These are phyloP conservation scores for Macroventuria anomochaeta DNA, from an alignment of 2,329 filamentous ascomycete genomes.

Conservation along the genomic window DNA sequence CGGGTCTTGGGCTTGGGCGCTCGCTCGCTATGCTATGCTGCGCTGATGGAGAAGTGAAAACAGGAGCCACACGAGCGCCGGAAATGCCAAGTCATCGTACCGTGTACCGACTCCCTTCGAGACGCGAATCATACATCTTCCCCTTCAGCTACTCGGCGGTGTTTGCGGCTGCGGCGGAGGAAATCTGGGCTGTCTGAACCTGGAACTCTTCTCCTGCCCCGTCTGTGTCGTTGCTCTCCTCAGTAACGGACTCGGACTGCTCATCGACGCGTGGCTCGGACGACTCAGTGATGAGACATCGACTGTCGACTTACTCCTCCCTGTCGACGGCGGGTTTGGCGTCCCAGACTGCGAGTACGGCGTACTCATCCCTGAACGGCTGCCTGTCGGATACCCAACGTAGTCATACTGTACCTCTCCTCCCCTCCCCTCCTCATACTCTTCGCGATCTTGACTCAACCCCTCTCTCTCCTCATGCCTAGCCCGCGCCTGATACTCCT, in stretches of 20 bases:
- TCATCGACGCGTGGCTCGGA: neutral
- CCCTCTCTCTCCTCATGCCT: constrained; percentile 21
- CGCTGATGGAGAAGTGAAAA: neutral
- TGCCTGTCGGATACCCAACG: constrained; percentile 36
- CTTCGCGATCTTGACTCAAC: too few relatives aligned
- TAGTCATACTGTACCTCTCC: constrained; percentile 35
- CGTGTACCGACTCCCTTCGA: too few relatives aligned
- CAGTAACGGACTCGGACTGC: constrained; percentile 42
- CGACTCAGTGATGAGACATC: constrained; percentile 24
- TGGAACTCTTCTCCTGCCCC: constrained; percentile 1
- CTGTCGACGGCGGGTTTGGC: neutral
- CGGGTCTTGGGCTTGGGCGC: neutral
- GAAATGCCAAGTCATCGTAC: too few relatives aligned
- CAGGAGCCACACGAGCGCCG: neutral
- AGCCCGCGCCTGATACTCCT: constrained; percentile 65
- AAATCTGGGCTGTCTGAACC: constrained; percentile 33
- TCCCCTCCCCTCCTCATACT: neutral
- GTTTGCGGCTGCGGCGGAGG: constrained; percentile 1
- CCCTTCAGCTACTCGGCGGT: neutral
- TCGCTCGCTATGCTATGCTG: constrained; percentile 1
- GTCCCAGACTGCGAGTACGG: constrained; percentile 28
- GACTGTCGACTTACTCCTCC: neutral
- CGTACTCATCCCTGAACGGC: constrained; percentile 8
- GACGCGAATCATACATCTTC: too few relatives aligned
- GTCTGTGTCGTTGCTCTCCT: constrained; percentile 43